A percentile compares a stretch with the other conserved stretches of the same genome.
These are phyloP conservation scores for Marasmius tenuissimus DNA, from an alignment of 1,284 basidiomycete species.

Conservation along the genomic window DNA sequence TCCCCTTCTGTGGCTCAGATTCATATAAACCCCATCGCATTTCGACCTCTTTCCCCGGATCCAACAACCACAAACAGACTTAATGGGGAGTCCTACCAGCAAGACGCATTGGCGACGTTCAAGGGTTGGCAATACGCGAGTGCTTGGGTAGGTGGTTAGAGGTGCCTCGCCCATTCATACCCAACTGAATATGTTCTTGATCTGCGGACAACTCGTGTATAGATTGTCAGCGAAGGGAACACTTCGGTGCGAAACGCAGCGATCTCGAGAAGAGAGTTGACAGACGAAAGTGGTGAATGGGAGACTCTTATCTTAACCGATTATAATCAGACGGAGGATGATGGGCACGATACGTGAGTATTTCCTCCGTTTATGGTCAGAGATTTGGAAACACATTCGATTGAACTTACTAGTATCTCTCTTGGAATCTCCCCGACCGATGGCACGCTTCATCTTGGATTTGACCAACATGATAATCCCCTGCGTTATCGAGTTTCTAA, in stretches of 20 bases:
- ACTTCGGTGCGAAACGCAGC: conserved; percentile 34
- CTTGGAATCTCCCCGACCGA: conserved; percentile 41
- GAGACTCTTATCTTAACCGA: conserved; percentile 36
- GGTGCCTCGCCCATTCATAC: no score
- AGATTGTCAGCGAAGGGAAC: conserved; percentile 25
- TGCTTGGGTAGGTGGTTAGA: conserved; percentile 24
- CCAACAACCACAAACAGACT: conserved; percentile 39
- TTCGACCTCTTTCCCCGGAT: conserved; percentile 28
- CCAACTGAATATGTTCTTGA: no score
- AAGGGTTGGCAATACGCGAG: conserved; percentile 43
- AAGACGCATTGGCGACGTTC: conserved; percentile 38
- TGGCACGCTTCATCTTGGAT: conserved; percentile 41
- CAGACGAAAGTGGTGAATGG: conserved; percentile 23
- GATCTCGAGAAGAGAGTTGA: conserved; percentile 23
- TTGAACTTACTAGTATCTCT: conserved; percentile 29
- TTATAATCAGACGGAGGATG: conserved; percentile 42
- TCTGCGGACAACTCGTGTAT: no score
- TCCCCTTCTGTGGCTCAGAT: no score
- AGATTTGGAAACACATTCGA: background rate
- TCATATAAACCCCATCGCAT: no score
- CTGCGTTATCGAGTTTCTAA: conserved; percentile 39
- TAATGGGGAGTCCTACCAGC: conserved; percentile 46
- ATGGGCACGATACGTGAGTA: conserved; percentile 40
- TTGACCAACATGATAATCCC: conserved; percentile 43
- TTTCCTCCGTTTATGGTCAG: background rate